phyloP scores from a whole-genome alignment of 2,329 filamentous ascomycete genomes.

The Metarhizium robertsii region DNA sequence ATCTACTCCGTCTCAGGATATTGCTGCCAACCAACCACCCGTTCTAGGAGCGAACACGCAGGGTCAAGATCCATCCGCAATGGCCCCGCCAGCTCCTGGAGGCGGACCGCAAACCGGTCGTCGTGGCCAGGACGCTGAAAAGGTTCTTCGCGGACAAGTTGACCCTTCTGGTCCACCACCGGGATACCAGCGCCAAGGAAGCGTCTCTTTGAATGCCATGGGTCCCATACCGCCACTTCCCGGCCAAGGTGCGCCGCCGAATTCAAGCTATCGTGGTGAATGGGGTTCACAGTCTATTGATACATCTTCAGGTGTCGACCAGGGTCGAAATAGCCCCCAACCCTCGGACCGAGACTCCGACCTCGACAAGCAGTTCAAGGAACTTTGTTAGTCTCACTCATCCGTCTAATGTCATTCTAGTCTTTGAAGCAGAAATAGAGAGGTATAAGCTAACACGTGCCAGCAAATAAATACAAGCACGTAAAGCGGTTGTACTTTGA shows the following conservation, averaged over 20 bases:
- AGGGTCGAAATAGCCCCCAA: conserved; percentile 48
- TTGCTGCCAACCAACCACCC: neutral
- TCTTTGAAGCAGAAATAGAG: neutral
- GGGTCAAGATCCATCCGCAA: conserved; percentile 27
- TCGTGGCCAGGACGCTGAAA: conserved; percentile 40
- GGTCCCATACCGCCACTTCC: conserved; percentile 33
- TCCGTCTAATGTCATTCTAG: neutral
- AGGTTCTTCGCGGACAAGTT: conserved; percentile 31
- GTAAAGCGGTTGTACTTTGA: conserved; percentile 98
- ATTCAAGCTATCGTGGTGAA: conserved; percentile 31
- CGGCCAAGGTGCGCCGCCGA: conserved; percentile 17
- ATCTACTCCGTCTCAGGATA: conserved; percentile 24
- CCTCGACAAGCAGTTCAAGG: conserved; percentile 47
- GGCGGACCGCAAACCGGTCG: conserved; percentile 34
- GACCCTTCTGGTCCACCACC: conserved; percentile 39
- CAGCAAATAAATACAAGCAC: conserved; percentile 94
- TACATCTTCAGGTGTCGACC: conserved; percentile 28
- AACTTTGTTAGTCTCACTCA: conserved; percentile 36
- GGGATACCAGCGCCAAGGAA: conserved; percentile 44
- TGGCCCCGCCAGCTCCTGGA: conserved; percentile 34
- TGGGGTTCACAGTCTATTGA: conserved; percentile 33
- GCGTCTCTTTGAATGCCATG: conserved; percentile 32
- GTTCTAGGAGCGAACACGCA: conserved; percentile 1
- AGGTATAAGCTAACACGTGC: conserved; percentile 8
- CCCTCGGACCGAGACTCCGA: conserved; percentile 38